These are phyloP conservation scores for Camellia lanceoleosa DNA, from an alignment of 148 eudicot genomes.

Conservation along the genomic window DNA sequence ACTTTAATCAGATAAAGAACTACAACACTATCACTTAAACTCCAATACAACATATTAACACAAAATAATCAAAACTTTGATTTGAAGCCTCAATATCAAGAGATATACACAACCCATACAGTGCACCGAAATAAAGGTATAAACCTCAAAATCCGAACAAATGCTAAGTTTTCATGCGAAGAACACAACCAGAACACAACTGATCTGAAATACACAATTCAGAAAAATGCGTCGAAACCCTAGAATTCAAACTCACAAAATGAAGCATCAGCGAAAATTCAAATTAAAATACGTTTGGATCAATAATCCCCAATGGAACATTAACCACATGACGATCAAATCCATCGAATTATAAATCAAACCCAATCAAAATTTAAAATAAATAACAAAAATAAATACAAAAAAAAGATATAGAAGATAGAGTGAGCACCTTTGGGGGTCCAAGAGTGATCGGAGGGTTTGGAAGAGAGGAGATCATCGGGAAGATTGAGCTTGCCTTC, in stretches of 20 bases:
- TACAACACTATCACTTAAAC: background rate
- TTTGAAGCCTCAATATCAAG: background rate
- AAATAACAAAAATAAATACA: too few species aligned
- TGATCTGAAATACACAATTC: conserved; percentile 5
- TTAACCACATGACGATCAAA: conserved; percentile 4
- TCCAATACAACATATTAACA: background rate
- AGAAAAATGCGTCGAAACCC: background rate
- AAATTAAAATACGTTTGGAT: conserved; percentile 12
- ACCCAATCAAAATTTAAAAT: background rate
- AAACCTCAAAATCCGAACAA: background rate
- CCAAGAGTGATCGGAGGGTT: conserved; percentile 33
- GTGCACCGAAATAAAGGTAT: background rate
- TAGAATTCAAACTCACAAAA: background rate
- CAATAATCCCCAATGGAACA: conserved; percentile 5
- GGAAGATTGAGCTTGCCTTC: conserved; percentile 60
- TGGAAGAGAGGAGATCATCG: conserved; percentile 64
- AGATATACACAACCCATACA: background rate
- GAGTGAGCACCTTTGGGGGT: conserved; percentile 26
- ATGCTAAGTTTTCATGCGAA: conserved; percentile 36
- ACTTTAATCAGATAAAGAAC: background rate
- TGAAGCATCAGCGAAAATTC: background rate
- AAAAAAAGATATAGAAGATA: background rate
- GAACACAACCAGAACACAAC: background rate
- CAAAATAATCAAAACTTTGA: background rate
- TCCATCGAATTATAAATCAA: background rate